Evolutionary conservation across 2,329 filamentous ascomycete species (phyloP).

Genomic region (Nemania diffusa): DNA sequence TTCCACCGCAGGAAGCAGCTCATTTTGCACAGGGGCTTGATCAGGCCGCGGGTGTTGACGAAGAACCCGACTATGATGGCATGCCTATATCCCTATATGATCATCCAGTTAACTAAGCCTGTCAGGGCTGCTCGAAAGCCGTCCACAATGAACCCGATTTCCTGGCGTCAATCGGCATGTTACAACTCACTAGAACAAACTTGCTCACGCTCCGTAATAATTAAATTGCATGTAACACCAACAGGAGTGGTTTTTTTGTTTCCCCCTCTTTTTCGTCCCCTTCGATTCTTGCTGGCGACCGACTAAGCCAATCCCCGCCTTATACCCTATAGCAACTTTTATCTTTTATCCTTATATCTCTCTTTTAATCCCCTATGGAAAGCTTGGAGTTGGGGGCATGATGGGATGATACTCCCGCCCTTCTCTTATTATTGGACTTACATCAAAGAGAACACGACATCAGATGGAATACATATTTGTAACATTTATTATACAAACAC

Average conservation of each 20-base stretch:
- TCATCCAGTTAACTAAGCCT: conserved; percentile 19
- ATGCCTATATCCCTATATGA: conserved; percentile 39
- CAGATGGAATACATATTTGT: conserved; percentile 13
- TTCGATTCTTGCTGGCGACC: conserved; percentile 22
- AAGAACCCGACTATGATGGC: conserved; percentile 39
- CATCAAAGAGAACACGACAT: conserved; percentile 9
- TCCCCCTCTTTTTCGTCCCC: conserved; percentile 3
- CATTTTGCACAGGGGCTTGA: conserved; percentile 21
- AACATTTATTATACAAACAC: conserved; percentile 6
- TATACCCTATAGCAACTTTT: conserved; percentile 29
- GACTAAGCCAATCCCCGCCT: conserved; percentile 24
- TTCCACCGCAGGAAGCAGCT: conserved; percentile 22
- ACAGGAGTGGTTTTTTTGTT: background rate
- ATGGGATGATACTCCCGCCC: conserved; percentile 10
- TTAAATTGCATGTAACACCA: conserved; percentile 12
- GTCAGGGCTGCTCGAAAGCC: background rate
- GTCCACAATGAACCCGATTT: background rate
- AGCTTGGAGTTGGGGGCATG: conserved; percentile 13
- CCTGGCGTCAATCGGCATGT: background rate
- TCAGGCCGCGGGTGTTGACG: conserved; percentile 12
- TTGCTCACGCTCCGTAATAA: conserved; percentile 3
- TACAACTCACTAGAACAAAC: background rate
- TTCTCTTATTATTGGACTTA: background rate
- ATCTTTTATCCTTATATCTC: conserved; percentile 1
- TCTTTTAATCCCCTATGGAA: conserved; percentile 7